Base-by-base conservation (phyloP, 257 asterid genomes). In the Solanum medicagineum region DNA sequence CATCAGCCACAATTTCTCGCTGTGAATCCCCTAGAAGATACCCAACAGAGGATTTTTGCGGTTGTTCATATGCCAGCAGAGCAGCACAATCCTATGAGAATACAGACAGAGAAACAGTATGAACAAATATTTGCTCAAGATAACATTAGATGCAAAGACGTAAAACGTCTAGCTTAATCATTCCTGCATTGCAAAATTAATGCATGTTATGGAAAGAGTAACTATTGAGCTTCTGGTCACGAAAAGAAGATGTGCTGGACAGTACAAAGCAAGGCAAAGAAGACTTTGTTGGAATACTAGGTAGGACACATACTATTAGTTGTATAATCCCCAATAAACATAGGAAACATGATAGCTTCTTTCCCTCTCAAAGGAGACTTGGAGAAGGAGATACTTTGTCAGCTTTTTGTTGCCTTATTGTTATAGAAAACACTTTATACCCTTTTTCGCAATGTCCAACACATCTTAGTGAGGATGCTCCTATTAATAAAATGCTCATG, bases 1-100 rank as follows among this genome's bases (percentile, higher is more conserved):
- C 98, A 91, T 96, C 99, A 12, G 99, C 99, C 89, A 94, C 94
- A 70, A 94, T 92, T 84, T 94, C 99, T 57, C 96, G 91, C 86
- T 95, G 99, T 47, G 97, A 85, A 42, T 94, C 94, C 74, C 86
- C 91, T 65, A 95, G 94, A 81, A 96, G 95, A 89, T 96, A 96
- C 83, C 98, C 99, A 42, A 96, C 95, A 9, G 94, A 89, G 51
- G 95, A 92, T 82, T 88, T 89, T 81, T 87, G 87, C 47, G 99
- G 98, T 69, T 92, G 89, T 83, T 92, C 98, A 45, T 94, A 95
- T 17, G 98, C 99, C 87, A 96, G 88, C 87, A 96, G 90, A 69
- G 97, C 95, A 83, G 98, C 98, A 88, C 98, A 96, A 69, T 96
- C 99, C 99, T 96, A 86, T 62, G 68, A 36, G 60, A 55, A 36